A percentile compares a stretch with the other conserved stretches of the same genome.
These are phyloP conservation scores for Diospyros lotus DNA, from an alignment of 148 eudicot species.

Conservation along the genomic window DNA sequence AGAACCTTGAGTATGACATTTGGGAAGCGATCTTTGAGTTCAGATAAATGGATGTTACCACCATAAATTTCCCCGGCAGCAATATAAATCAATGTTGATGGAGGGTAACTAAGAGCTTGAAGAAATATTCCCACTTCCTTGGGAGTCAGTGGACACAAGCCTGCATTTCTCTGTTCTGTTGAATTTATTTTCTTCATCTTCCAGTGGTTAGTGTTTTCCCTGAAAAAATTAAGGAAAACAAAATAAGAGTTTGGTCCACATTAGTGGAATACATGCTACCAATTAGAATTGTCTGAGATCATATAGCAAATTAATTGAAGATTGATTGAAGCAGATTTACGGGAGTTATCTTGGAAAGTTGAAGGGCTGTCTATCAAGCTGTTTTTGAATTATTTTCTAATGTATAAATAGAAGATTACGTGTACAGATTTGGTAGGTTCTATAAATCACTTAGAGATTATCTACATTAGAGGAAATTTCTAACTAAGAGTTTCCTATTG, in stretches of 20 bases:
- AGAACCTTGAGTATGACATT: slow-evolving; percentile 79
- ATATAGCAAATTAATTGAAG: no score
- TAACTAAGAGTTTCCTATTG: no score
- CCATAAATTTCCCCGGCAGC: slow-evolving; percentile 98
- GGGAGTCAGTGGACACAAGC: slow-evolving; percentile 86
- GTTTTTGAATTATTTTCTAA: no score
- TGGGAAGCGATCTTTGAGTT: slow-evolving; percentile 74
- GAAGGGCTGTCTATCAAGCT: no score
- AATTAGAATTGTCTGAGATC: not conserved
- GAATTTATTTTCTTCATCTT: slow-evolving; percentile 79
- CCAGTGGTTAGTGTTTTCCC: slow-evolving; percentile 91
- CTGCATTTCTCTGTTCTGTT: slow-evolving; percentile 69
- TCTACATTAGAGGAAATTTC: no score
- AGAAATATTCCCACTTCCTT: slow-evolving; percentile 86
- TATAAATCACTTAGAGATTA: no score
- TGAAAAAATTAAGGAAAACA: slow-evolving; percentile 11
- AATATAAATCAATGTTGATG: slow-evolving; percentile 69
- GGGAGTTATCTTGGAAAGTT: no score
- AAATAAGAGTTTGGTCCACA: slow-evolving; percentile 6
- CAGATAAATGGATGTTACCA: slow-evolving; percentile 58
- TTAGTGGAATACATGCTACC: not conserved
- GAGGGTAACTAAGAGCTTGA: slow-evolving; percentile 76
- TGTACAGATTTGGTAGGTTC: no score
- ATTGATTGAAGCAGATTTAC: no score
- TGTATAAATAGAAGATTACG: no score